These are phyloP conservation scores for Helotiales sp. DNA, from an alignment of 2,329 filamentous ascomycete genomes.

Conservation along the genomic window DNA sequence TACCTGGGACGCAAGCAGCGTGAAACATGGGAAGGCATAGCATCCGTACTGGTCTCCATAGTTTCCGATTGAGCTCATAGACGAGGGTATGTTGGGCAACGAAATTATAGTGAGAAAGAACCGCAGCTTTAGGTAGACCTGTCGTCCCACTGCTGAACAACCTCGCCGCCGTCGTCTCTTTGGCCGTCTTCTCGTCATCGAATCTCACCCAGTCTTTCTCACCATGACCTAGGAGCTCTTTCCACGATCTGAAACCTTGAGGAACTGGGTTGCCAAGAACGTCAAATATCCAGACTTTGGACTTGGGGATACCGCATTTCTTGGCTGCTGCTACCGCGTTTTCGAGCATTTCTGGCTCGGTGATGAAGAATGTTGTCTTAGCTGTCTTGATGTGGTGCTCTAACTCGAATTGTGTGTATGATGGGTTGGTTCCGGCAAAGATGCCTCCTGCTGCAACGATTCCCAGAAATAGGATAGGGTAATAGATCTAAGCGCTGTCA, in stretches of 20 bases:
- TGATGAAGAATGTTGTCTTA: conserved; percentile 36
- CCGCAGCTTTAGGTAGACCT: conserved; percentile 56
- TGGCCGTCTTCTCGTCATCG: conserved; percentile 33
- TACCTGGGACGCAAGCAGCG: conserved; percentile 71
- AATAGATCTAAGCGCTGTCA: conserved; percentile 31
- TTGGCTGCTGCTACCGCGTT: conserved; percentile 33
- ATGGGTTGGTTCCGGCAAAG: conserved; percentile 41
- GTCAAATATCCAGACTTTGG: conserved; percentile 40
- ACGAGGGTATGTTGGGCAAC: conserved; percentile 47
- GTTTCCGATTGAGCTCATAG: conserved; percentile 56
- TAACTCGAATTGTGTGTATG: conserved; percentile 39
- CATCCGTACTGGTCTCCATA: conserved; percentile 55
- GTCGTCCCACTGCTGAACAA: conserved; percentile 57
- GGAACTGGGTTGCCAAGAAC: conserved; percentile 30
- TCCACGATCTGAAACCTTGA: conserved; percentile 33
- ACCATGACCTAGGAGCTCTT: conserved; percentile 31
- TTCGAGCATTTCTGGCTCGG: conserved; percentile 34
- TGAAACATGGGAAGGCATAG: conserved; percentile 60
- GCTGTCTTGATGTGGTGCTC: conserved; percentile 40
- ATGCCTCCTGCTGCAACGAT: conserved; percentile 40
- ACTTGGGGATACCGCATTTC: conserved; percentile 37
- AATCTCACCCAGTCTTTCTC: conserved; percentile 38
- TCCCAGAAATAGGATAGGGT: conserved; percentile 35
- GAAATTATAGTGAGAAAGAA: conserved; percentile 45
- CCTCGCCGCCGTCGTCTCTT: conserved; percentile 50